phyloP scores from a whole-genome alignment of 208 protist genomes.

The Angomonas deanei region DNA sequence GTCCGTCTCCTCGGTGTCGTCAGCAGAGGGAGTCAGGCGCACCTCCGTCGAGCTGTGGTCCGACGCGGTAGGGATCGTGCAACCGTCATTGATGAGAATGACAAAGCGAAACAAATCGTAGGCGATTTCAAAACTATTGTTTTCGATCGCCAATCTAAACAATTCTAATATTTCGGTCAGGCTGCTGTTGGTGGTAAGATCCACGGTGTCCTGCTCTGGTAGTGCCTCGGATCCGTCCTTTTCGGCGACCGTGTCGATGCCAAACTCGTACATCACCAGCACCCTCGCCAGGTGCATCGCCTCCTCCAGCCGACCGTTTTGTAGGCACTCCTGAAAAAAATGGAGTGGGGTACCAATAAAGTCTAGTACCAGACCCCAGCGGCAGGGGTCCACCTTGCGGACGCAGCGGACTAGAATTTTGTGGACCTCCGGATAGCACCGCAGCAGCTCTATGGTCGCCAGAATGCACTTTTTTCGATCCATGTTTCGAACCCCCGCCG shows the following conservation, averaged over 20 bases:
- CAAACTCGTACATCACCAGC: conserved; percentile 54
- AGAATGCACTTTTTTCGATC: conserved; percentile 38
- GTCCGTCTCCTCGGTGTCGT: background rate
- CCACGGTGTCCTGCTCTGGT: no score
- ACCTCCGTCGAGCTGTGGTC: background rate
- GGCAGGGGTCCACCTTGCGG: conserved; percentile 67
- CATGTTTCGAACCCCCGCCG: conserved; percentile 24
- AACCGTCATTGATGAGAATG: conserved; percentile 47
- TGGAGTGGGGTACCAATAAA: conserved; percentile 53
- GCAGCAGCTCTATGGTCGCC: conserved; percentile 40
- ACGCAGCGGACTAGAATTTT: conserved; percentile 57
- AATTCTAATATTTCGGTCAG: conserved; percentile 31
- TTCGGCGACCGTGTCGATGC: background rate
- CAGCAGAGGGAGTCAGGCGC: background rate
- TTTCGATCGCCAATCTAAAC: conserved; percentile 24
- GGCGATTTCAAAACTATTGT: conserved; percentile 34
- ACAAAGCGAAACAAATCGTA: conserved; percentile 71
- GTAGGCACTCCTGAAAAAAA: conserved; percentile 63
- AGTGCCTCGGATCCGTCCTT: conserved; percentile 4
- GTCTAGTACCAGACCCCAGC: conserved; percentile 57
- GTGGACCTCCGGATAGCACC: conserved; percentile 67
- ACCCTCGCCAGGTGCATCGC: conserved; percentile 62
- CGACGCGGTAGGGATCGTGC: conserved; percentile 20
- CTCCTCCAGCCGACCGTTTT: conserved; percentile 48
- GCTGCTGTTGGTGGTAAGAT: conserved; percentile 22